These are phyloP conservation scores for Albizia julibrissin DNA, from an alignment of 306 rosid species.

Conservation along the genomic window DNA sequence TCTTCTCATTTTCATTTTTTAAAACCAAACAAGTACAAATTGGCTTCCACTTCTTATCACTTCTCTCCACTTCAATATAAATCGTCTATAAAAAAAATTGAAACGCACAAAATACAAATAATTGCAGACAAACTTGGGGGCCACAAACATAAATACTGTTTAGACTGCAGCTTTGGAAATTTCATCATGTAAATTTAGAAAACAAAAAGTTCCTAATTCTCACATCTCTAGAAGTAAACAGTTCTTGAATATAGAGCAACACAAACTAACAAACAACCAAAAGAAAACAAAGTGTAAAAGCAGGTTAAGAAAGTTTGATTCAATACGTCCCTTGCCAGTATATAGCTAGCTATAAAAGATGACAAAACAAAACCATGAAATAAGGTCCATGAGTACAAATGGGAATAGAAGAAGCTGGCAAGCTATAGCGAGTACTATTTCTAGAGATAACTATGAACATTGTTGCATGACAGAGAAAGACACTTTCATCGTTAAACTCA, in stretches of 20 bases:
- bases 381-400: slow-evolving; percentile 22
- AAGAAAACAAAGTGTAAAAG: too few species aligned
- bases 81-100: background rate
- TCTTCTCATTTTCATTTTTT: background rate
- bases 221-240: slow-evolving; percentile 3
- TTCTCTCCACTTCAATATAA: background rate
- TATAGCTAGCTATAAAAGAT: background rate
- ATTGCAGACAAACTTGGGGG: background rate
- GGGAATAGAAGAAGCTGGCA: slow-evolving; percentile 2
- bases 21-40: background rate
- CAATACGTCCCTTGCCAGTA: background rate
- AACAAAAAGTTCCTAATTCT: background rate
- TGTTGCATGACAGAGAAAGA: slow-evolving; percentile 61
- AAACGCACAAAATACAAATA: background rate
- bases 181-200: too few species aligned
- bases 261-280: background rate
- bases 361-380: slow-evolving; percentile 13
- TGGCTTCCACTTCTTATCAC: background rate
- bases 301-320: background rate
- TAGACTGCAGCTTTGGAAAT: background rate
- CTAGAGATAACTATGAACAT: slow-evolving; percentile 35
- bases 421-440: slow-evolving; percentile 25
- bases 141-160: background rate
- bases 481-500: slow-evolving; percentile 78
- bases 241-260: background rate